Base-by-base conservation (phyloP, 495 filamentous ascomycete genomes). In the Aspergillus affinis region DNA sequence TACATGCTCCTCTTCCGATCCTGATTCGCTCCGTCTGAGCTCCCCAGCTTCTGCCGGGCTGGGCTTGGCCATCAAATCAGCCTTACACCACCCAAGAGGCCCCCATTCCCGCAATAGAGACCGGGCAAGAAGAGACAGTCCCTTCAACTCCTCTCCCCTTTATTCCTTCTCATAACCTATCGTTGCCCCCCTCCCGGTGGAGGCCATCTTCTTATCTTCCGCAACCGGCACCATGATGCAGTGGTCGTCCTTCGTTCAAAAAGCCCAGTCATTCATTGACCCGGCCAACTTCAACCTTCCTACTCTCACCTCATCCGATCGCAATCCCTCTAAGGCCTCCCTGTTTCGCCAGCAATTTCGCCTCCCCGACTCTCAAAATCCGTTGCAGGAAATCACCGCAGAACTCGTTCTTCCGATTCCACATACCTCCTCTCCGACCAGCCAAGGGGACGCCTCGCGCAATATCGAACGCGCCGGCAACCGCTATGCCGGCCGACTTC, bases 301-400 rank as follows among this genome's bases (percentile, higher is more conserved):
- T 58, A 84, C 82, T 69, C 75, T 88, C 68, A 84, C 84, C 57
- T 80, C 87, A 58, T 80, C 87, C 59, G 89, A 92, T 74, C 80
- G 81, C 58, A 86, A 89, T 64, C 91, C 93, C 44, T 93, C 93
- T 66, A 98, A 97, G 78, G 85, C 93, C 32, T 88, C 86, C 53
- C 84, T 97, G 53, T 98, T 98, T 79, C 92, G 94, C 77, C 86
- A 90, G 70, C 95, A 98, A 72, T 98, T 98, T 77, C 90, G 93
- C 60, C 87, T 98, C 5, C 94, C 94, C 8, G 90, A 92, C 65
- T 87, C 89, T 10, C 93, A 98, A 69, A 90, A 85, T 51, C 95
- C 94, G 15, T 80, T 96, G 32, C 91, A 95, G 71, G 94, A 98
- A 75, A 96, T 98, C 75, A 91, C 90, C 55, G 92, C 95, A 65